Conservation (phyloP, 768 basidiomycete genomes). For the Hypsizygus marmoreus region DNA sequence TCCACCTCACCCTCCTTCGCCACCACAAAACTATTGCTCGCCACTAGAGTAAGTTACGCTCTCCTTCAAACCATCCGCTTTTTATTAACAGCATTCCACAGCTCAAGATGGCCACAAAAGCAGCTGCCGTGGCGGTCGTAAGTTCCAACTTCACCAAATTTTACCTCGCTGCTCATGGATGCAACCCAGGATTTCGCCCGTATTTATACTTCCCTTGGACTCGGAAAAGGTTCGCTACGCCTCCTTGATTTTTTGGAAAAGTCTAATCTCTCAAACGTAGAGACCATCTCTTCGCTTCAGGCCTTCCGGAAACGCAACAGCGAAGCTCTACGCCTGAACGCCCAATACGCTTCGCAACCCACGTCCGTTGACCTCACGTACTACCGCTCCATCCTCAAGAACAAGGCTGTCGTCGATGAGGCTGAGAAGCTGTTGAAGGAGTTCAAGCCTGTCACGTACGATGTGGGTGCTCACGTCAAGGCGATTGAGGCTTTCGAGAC, state of each 20-base stretch:
- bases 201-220: conserved; percentile 78
- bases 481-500: conserved; percentile 96
- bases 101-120: conserved; percentile 66
- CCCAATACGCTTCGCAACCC: conserved; percentile 65
- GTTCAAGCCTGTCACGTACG: conserved; percentile 96
- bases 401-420: conserved; percentile 88
- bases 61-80: conserved; percentile 11
- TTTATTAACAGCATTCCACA: conserved; percentile 20
- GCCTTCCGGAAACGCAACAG: conserved; percentile 95
- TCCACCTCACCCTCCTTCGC: conserved; percentile 25
- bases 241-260: neutral
- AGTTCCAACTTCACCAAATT: conserved; percentile 24
- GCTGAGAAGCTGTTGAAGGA: conserved; percentile 85
- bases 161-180: neutral
- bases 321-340: conserved; percentile 79
- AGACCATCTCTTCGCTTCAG: conserved; percentile 88
- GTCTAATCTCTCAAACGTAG: conserved; percentile 38
- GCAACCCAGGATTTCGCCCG: conserved; percentile 73
- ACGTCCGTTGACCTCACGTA: conserved; percentile 87
- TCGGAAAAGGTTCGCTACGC: conserved; percentile 75
- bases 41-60: conserved; percentile 18
- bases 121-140: conserved; percentile 67
- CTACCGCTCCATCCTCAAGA: conserved; percentile 92
- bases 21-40: conserved; percentile 22
- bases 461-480: conserved; percentile 85